Evolutionary conservation across 257 asterid species (phyloP).

Genomic region (Ajuga chamaepitys): DNA sequence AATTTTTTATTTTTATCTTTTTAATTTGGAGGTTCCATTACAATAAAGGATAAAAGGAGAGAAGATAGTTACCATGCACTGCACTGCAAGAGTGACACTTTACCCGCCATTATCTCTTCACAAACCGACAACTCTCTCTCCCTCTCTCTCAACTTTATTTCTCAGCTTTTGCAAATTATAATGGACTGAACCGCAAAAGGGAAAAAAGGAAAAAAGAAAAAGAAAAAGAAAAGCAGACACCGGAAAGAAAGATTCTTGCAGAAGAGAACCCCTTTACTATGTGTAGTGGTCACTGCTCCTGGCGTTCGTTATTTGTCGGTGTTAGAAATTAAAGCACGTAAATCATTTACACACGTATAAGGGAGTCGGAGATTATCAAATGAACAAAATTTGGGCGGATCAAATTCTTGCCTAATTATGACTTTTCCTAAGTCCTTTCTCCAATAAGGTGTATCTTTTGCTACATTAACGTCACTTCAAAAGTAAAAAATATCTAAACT

Average conservation of each 20-base stretch:
- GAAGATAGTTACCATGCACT: constrained; percentile 12
- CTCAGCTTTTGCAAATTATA: constrained; percentile 1
- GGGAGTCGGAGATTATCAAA: too few species aligned
- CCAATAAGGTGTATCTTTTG: too few species aligned
- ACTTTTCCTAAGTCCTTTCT: too few species aligned
- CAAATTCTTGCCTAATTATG: too few species aligned
- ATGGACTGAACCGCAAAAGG: constrained; percentile 6
- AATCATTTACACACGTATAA: too few species aligned
- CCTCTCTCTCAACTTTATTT: constrained; percentile 19
- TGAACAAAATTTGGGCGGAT: too few species aligned
- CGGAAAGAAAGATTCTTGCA: constrained; percentile 36
- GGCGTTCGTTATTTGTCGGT: too few species aligned
- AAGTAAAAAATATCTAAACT: too few species aligned
- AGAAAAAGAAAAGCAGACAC: constrained; percentile 28
- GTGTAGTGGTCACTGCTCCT: constrained; percentile 17
- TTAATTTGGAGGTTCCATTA: neutral
- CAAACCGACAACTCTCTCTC: constrained; percentile 18
- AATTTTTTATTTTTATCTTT: too few species aligned
- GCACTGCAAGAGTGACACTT: constrained; percentile 16
- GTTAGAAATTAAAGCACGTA: too few species aligned
- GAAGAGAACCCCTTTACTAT: constrained; percentile 26
- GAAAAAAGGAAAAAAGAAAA: constrained; percentile 9
- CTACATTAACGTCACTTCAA: too few species aligned
- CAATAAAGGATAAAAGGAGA: neutral
- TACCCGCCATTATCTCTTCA: constrained; percentile 10